These are phyloP conservation scores for Trichophyton simii DNA, from an alignment of 2,329 filamentous ascomycete species.

Conservation along the genomic window DNA sequence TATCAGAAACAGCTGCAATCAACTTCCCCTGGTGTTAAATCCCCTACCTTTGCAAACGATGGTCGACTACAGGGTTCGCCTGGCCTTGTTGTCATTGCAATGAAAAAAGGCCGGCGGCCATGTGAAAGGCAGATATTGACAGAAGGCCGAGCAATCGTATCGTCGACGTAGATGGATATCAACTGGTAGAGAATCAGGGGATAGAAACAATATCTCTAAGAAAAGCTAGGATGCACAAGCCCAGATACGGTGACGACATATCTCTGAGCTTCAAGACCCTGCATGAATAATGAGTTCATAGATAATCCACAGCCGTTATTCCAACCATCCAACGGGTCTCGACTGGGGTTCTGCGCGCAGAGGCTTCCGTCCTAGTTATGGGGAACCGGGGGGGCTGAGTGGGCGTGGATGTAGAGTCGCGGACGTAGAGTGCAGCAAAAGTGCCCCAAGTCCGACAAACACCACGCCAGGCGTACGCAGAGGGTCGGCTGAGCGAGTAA, in stretches of 20 bases:
- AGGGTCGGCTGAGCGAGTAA: not conserved
- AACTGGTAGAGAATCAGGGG: constrained; percentile 18
- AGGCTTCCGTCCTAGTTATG: not conserved
- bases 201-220: constrained; percentile 27
- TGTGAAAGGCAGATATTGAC: not conserved
- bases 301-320: not conserved
- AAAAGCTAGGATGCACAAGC: constrained; percentile 32
- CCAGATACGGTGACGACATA: constrained; percentile 34
- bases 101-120: not conserved
- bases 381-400: not conserved
- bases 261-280: constrained; percentile 31
- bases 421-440: not conserved
- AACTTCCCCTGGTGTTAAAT: not conserved
- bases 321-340: not conserved
- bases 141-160: not conserved
- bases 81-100: constrained; percentile 1
- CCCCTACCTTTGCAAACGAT: constrained; percentile 64
- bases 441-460: not conserved
- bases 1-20: not conserved
- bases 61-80: constrained; percentile 28
- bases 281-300: constrained; percentile 25
- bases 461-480: not conserved
- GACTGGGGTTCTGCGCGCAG: not conserved
- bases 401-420: not conserved
- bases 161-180: not conserved